phyloP scores from a whole-genome alignment of 2,329 filamentous ascomycete species.

The Phoma herbarum region DNA sequence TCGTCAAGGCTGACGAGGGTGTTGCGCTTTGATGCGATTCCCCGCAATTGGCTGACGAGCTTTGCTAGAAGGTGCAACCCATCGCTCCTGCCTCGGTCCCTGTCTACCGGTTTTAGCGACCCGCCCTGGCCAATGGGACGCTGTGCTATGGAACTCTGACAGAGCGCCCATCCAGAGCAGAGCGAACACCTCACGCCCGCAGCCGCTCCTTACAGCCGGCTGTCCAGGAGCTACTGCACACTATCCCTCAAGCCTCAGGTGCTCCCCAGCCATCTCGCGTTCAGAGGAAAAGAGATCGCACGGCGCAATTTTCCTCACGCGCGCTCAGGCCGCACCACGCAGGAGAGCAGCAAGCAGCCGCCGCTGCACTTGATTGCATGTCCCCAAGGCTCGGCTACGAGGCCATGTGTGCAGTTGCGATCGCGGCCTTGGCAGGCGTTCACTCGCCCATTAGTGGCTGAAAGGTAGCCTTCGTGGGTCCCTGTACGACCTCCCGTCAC shows the following conservation, averaged over 20 bases:
- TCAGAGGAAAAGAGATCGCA: background rate
- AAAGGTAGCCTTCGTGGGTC: slow-evolving; percentile 27
- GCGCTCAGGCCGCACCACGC: slow-evolving; percentile 9
- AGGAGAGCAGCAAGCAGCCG: slow-evolving; percentile 30
- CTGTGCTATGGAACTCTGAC: background rate
- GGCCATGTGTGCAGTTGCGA: slow-evolving; percentile 33
- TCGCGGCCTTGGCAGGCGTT: slow-evolving; percentile 31
- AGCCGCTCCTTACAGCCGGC: slow-evolving; percentile 6
- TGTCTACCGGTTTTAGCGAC: slow-evolving; percentile 7
- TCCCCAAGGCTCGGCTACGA: slow-evolving; percentile 29
- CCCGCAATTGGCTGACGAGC: slow-evolving; percentile 40
- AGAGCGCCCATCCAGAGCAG: slow-evolving; percentile 4
- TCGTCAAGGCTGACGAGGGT: slow-evolving; percentile 16
- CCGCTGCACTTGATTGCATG: slow-evolving; percentile 18
- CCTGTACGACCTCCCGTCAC: slow-evolving; percentile 40
- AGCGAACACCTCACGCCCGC: background rate
- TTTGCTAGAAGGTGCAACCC: slow-evolving; percentile 13
- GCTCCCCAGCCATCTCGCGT: background rate
- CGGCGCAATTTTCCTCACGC: slow-evolving; percentile 11
- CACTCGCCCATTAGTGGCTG: slow-evolving; percentile 32
- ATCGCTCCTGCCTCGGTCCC: slow-evolving; percentile 18
- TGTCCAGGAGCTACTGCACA: slow-evolving; percentile 7
- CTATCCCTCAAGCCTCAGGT: slow-evolving; percentile 6
- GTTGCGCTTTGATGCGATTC: slow-evolving; percentile 37
- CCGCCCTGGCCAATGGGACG: slow-evolving; percentile 1